phyloP scores from a whole-genome alignment of 73 alveolate genomes.

The Paramecium primaurelia region DNA sequence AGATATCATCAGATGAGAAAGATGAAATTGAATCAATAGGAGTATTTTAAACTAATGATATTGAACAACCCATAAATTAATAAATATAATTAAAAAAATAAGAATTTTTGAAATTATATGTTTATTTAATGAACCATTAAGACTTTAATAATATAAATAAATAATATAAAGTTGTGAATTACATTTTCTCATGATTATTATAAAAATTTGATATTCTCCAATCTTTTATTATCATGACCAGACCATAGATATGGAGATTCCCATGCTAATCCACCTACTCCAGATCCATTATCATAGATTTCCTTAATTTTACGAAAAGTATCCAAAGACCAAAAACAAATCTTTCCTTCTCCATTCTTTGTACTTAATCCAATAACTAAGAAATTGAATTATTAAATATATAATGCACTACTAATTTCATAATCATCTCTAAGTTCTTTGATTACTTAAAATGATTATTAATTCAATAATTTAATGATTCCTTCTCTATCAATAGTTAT shows the following conservation, averaged over 20 bases:
- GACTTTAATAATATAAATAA: background rate
- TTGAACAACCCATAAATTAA: background rate
- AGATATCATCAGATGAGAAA: background rate
- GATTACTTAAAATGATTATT: background rate
- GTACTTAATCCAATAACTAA: background rate
- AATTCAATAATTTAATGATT: background rate
- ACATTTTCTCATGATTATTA: background rate
- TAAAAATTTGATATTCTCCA: background rate
- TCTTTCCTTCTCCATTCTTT: background rate
- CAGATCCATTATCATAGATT: slow-evolving; percentile 28
- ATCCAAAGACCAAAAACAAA: slow-evolving; percentile 38
- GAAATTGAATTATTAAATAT: background rate
- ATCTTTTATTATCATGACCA: slow-evolving; percentile 47
- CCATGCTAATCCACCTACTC: slow-evolving; percentile 23
- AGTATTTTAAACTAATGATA: background rate
- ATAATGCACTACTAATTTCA: slow-evolving; percentile 33
- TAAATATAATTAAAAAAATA: background rate
- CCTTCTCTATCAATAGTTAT: background rate
- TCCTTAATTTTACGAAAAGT: background rate
- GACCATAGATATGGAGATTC: background rate
- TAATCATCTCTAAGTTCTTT: slow-evolving; percentile 1
- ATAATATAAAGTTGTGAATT: background rate
- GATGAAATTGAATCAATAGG: background rate
- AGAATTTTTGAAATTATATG: background rate
- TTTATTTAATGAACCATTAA: background rate